Evolutionary conservation across 441 rosid genomes (phyloP).

Genomic region (Gossypium gossypioides): DNA sequence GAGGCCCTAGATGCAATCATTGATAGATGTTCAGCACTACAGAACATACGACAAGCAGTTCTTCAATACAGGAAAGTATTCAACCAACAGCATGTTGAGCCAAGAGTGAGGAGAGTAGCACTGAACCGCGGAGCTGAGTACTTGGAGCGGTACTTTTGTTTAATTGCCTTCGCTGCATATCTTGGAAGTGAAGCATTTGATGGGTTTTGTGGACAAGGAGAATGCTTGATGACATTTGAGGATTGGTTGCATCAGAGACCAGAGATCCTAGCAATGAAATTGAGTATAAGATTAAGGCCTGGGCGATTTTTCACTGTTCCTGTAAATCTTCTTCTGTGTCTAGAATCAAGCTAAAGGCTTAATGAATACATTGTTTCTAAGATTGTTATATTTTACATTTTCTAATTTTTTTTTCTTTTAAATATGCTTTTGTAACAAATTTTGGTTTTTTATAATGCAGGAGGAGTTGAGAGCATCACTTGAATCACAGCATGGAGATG

Average conservation of each 20-base stretch:
- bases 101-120: constrained; percentile 84
- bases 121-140: constrained; percentile 93
- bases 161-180: constrained; percentile 96
- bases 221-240: constrained; percentile 68
- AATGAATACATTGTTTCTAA: background rate
- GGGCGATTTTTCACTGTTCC: constrained; percentile 89
- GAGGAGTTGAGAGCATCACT: constrained; percentile 79
- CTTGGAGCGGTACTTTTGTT: constrained; percentile 79
- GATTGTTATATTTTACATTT: background rate
- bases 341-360: background rate
- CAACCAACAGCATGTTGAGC: constrained; percentile 91
- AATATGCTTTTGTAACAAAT: constrained; percentile 5
- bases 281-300: constrained; percentile 94
- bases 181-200: constrained; percentile 96
- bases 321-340: constrained; percentile 36
- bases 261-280: constrained; percentile 94
- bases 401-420: constrained; percentile 2
- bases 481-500: constrained; percentile 91
- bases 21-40: constrained; percentile 91
- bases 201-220: constrained; percentile 79
- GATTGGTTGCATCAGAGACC: constrained; percentile 86
- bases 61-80: constrained; percentile 73
- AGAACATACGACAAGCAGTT: constrained; percentile 93
- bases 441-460: constrained; percentile 33
- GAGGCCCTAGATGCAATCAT: constrained; percentile 91